Evolutionary conservation across 306 rosid species (phyloP), one percentile per base, ranked within the genome.

Genomic region (Canavalia gladiata): DNA sequence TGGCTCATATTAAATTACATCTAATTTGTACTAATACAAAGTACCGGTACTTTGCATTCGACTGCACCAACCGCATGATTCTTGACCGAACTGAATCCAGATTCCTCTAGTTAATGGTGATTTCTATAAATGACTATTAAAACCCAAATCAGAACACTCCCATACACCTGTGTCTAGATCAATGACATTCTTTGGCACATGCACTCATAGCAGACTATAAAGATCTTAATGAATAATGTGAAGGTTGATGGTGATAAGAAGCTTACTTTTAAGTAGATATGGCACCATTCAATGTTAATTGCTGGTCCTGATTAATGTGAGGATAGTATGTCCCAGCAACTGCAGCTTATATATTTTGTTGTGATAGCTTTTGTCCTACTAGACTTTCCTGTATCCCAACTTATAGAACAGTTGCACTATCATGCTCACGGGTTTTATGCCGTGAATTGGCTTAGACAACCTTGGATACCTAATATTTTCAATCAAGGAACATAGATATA

Each of bases 221-320:
- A 77, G 50, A 67, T 51, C 50, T 56, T 31, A 37, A 51, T 51
- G 29, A 74, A 67, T 18, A 35, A 73, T 62, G 71, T 45, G 50
- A 68, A 65, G 28, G 12, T 12, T 54, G 57, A 42, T 41, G 12
- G 9, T 50, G 46, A 34, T 46, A 68, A 29, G 39, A 59, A 77
- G 42, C 92, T 83, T 82, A 85, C 90, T 75, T 72, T 77, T 87
- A 5, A 81, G 42, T 30, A 79, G 46, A 47, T 79, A 55, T 58
- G 31, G 69, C 75, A 54, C 71, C 80, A 74, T 58, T 60, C 62
- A 51, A 55, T 70, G 64, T 65, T 10, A 34, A 34, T 35, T 72
- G 59, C n/a, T 71, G 54, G 64, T 31, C 51, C 52, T 55, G 41
- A 31, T 67, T 67, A 71, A 41, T 65, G 46, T 77, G 71, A 83